These are phyloP conservation scores for Chimonanthus salicifolius DNA, from an alignment of 164 flowering plant genomes.

Conservation along the genomic window DNA sequence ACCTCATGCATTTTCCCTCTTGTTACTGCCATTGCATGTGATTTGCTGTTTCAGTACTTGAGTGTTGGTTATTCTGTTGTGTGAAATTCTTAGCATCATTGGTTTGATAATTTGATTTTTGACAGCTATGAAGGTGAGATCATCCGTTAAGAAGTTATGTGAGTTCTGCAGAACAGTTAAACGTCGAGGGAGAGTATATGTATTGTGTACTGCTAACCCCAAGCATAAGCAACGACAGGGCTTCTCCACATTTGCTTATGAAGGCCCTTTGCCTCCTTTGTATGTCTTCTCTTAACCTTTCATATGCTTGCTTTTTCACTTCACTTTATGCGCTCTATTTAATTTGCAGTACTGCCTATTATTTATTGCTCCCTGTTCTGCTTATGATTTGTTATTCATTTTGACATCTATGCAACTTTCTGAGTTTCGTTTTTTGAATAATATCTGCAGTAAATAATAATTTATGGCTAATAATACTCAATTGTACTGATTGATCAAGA, in stretches of 20 bases:
- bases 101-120: constrained; percentile 1
- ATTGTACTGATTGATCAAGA: too few relatives aligned
- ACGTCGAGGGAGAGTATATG: constrained; percentile 76
- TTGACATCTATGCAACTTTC: too few relatives aligned
- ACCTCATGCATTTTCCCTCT: too few relatives aligned
- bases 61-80: background rate
- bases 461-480: too few relatives aligned
- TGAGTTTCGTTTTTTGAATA: too few relatives aligned
- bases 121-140: constrained; percentile 80
- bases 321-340: too few relatives aligned
- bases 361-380: too few relatives aligned
- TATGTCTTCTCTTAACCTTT: constrained; percentile 19
- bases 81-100: background rate
- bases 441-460: too few relatives aligned
- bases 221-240: constrained; percentile 96
- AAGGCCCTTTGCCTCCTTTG: constrained; percentile 37
- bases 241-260: constrained; percentile 61
- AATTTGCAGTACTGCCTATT: too few relatives aligned
- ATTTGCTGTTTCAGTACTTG: background rate
- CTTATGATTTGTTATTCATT: too few relatives aligned
- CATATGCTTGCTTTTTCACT: too few relatives aligned
- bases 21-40: too few relatives aligned
- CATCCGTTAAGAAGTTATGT: constrained; percentile 94
- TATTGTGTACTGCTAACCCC: constrained; percentile 73
- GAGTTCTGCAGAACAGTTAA: constrained; percentile 81